These are phyloP conservation scores for Candida railenensis DNA, from an alignment of 805 yeast species.

Conservation along the genomic window DNA sequence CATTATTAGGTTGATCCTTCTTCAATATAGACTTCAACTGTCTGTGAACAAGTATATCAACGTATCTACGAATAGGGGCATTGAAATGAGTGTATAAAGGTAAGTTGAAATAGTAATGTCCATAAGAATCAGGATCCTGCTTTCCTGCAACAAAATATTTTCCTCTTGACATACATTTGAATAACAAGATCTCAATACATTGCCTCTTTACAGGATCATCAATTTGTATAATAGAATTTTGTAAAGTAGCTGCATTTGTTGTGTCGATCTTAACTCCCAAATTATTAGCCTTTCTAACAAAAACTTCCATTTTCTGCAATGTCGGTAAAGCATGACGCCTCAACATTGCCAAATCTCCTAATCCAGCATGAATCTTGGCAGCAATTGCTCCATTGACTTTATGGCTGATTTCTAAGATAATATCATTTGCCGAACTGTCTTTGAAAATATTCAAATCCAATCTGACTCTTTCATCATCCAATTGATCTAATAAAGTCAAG, in stretches of 20 bases:
- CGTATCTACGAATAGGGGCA: slow-evolving; percentile 89
- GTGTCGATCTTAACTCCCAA: slow-evolving; percentile 74
- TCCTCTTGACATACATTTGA: slow-evolving; percentile 81
- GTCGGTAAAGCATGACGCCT: slow-evolving; percentile 89
- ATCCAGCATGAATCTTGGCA: slow-evolving; percentile 64
- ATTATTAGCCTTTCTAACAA: slow-evolving; percentile 66
- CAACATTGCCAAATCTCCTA: slow-evolving; percentile 80
- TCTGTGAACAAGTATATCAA: slow-evolving; percentile 89
- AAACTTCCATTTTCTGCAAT: slow-evolving; percentile 73
- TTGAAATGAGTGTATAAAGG: slow-evolving; percentile 92
- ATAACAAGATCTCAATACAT: slow-evolving; percentile 75
- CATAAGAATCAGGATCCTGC: slow-evolving; percentile 72
- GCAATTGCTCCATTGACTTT: slow-evolving; percentile 87
- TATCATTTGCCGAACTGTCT: slow-evolving; percentile 50
- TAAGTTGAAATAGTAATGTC: slow-evolving; percentile 77
- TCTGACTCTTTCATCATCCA: slow-evolving; percentile 82
- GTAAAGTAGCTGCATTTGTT: slow-evolving; percentile 65
- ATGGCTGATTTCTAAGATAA: slow-evolving; percentile 73
- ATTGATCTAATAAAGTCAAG: slow-evolving; percentile 68
- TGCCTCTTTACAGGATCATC: slow-evolving; percentile 61
- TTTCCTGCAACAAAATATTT: slow-evolving; percentile 88
- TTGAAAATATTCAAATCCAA: slow-evolving; percentile 73
- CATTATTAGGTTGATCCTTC: slow-evolving; percentile 9
- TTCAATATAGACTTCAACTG: slow-evolving; percentile 72
- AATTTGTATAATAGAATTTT: slow-evolving; percentile 65